A percentile compares a stretch with the other conserved stretches of the same genome.
Evolutionary conservation across 768 basidiomycete species (phyloP).

Genomic region (Phylloporus sp.): DNA sequence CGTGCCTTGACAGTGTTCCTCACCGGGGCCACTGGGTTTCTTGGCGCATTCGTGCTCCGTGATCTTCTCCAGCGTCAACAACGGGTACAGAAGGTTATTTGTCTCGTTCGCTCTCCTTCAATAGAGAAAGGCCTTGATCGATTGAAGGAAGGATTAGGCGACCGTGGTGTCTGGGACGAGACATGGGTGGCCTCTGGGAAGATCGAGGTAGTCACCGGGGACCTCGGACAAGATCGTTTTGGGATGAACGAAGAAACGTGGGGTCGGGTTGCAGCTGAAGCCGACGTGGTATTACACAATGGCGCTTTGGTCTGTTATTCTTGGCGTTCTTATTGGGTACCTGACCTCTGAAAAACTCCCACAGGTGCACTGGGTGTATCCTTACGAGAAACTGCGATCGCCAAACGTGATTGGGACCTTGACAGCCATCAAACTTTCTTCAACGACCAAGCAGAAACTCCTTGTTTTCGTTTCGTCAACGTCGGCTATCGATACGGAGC

Average conservation of each 20-base stretch:
- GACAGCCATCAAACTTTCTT: constrained; percentile 75
- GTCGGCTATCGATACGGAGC: constrained; percentile 86
- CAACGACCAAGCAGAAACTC: constrained; percentile 65
- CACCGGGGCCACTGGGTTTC: constrained; percentile 95
- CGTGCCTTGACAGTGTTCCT: constrained; percentile 77
- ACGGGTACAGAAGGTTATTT: constrained; percentile 80
- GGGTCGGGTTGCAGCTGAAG: constrained; percentile 61
- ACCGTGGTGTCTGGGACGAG: constrained; percentile 87
- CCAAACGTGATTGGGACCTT: constrained; percentile 93
- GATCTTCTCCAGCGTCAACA: constrained; percentile 63
- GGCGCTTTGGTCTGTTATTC: constrained; percentile 83
- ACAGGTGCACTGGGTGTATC: constrained; percentile 98
- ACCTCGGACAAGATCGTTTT: constrained; percentile 70
- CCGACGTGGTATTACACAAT: constrained; percentile 87
- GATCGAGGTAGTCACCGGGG: constrained; percentile 79
- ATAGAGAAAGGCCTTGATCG: constrained; percentile 60
- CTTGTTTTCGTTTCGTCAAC: constrained; percentile 94
- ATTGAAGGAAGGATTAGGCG: constrained; percentile 63
- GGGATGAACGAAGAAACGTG: constrained; percentile 65
- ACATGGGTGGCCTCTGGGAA: constrained; percentile 64
- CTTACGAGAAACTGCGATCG: constrained; percentile 86
- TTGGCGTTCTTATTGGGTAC: neutral
- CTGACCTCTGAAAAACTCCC: neutral
- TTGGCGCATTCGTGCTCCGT: constrained; percentile 86
- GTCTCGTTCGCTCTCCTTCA: constrained; percentile 77